Evolutionary conservation across 1,284 basidiomycete species (phyloP), one percentile per base, ranked within the genome.

Genomic region (Ustanciosporium gigantosporum): DNA sequence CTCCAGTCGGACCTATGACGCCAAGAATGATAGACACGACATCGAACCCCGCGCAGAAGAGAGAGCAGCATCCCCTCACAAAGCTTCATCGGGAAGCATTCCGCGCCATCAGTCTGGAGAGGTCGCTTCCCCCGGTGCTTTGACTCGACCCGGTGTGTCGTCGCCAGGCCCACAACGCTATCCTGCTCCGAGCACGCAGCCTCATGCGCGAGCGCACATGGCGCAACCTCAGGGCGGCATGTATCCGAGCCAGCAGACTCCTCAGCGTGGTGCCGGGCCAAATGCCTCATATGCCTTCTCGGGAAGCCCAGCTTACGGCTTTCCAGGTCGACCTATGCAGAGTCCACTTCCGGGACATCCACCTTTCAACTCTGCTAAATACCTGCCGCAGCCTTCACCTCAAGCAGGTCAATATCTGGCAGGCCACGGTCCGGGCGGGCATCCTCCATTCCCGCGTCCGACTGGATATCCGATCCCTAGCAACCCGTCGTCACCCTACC

Each of bases 11-110:
- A 31, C 39, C 2, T 66, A 66, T 27, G 58, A 57, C 27, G 45
- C 47, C 27, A 46, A 41, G 38, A 38, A 58, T 14, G 64, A 66
- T 35, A 43, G 47, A 16, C 64, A 66, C 41, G 49, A 66, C 20
- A 22, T 47, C 22, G 59, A 57, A n/a, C 49, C 51, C 5, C 36
- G 19, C 16, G 27, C 32, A 19, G 22, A 17, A 15, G 31, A 20
- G 31, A 25, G 35, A 17, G 20, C 22, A 7, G 19, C 46, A 15
- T 20, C 29, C 22, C 25, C 35, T 22, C 21, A 37, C 36, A 37
- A 37, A 22, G 9, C 36, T 9, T 9, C 21, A 6, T 23, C 36
- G 11, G 36, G 36, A 22, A 35, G 32, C 32, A 25, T 25, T 16
- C 31, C 25, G 19, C 22, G 29, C 15, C 22, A 32, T 3, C 20